These are phyloP conservation scores for Penicillium roqueforti DNA, from an alignment of 495 filamentous ascomycete species.

Conservation along the genomic window DNA sequence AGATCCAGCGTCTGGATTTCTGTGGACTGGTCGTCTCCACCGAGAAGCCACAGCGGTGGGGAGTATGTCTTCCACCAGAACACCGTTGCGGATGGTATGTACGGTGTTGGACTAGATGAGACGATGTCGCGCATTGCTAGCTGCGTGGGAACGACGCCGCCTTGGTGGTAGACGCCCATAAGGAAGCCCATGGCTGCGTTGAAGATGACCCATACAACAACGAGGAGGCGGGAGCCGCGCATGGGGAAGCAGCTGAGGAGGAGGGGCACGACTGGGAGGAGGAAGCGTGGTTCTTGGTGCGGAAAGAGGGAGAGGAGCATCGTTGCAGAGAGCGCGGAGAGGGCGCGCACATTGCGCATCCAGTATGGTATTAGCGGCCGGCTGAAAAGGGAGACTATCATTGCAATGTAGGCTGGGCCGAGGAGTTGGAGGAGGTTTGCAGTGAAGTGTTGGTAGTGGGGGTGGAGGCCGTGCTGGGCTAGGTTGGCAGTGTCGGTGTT, in stretches of 20 bases:
- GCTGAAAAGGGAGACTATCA: conserved; percentile 54
- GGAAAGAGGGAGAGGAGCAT: conserved; percentile 76
- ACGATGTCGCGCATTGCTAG: conserved; percentile 44
- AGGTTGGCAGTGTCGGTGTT: conserved; percentile 75
- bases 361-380: conserved; percentile 43
- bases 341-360: conserved; percentile 49
- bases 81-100: conserved; percentile 54
- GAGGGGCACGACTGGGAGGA: conserved; percentile 84
- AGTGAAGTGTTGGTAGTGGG: conserved; percentile 82
- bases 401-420: conserved; percentile 73
- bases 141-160: conserved; percentile 82
- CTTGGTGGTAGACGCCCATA: conserved; percentile 94
- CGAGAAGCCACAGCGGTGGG: conserved; percentile 87
- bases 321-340: conserved; percentile 79
- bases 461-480: conserved; percentile 85
- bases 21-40: conserved; percentile 52
- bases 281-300: conserved; percentile 93
- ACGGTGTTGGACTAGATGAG: conserved; percentile 16
- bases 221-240: conserved; percentile 59
- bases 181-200: conserved; percentile 72
- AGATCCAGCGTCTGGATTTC: conserved; percentile 67
- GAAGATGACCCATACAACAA: conserved; percentile 73
- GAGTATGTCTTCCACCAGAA: conserved; percentile 99
- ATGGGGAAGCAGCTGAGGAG: conserved; percentile 76
- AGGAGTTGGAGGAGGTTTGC: conserved; percentile 84